Conservation (phyloP, 2,329 filamentous ascomycete genomes). For the Penicillium decumbens region DNA sequence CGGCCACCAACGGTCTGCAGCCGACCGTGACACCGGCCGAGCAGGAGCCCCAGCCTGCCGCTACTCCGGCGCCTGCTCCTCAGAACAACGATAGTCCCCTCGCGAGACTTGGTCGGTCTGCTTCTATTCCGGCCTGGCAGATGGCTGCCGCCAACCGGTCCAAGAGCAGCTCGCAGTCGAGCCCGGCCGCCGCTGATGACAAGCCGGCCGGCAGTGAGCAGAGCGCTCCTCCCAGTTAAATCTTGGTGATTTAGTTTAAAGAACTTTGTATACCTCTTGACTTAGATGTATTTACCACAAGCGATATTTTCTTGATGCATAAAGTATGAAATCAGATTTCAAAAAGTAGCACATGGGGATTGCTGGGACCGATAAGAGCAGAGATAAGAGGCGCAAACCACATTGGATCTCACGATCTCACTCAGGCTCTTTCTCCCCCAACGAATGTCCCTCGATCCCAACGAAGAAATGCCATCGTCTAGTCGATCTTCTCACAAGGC, state of each 20-base stretch:
- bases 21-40: conserved; percentile 28
- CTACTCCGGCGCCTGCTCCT: conserved; percentile 26
- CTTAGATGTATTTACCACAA: conserved; percentile 24
- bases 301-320: background rate
- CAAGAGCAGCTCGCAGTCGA: conserved; percentile 32
- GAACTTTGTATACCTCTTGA: conserved; percentile 22
- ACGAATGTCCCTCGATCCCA: background rate
- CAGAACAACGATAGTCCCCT: conserved; percentile 47
- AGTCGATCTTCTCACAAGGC: conserved; percentile 6
- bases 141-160: conserved; percentile 61
- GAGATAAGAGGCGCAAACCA: conserved; percentile 6
- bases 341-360: background rate
- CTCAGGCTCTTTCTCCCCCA: conserved; percentile 2
- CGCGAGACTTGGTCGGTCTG: conserved; percentile 48
- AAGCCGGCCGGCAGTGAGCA: conserved; percentile 25
- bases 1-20: conserved; percentile 27
- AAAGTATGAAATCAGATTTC: background rate
- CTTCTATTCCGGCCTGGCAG: conserved; percentile 76
- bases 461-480: conserved; percentile 17
- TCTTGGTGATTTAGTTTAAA: conserved; percentile 1
- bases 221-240: conserved; percentile 30
- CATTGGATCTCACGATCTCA: background rate
- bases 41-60: conserved; percentile 27
- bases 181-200: conserved; percentile 20
- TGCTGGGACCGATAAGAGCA: conserved; percentile 6